Percentiles rank a stretch among this genome's conserved stretches.
Conservation (phyloP, 306 rosid species). For the Corylus avellana region DNA sequence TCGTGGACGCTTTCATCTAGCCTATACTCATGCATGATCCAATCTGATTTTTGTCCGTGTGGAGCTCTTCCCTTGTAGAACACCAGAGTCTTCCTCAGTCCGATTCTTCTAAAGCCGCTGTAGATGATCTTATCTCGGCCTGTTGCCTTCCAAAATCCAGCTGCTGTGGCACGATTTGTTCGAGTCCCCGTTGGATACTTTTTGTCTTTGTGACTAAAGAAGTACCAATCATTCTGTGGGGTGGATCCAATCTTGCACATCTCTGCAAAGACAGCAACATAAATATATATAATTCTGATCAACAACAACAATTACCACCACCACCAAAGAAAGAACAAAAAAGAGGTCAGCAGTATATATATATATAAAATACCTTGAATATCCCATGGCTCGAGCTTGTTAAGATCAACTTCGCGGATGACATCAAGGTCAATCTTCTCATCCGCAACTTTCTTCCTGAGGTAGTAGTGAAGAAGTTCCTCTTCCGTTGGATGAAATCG, state of each 20-base stretch:
- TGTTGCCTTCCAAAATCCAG: slow-evolving; percentile 68
- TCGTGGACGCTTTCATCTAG: slow-evolving; percentile 47
- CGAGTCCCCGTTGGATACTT: slow-evolving; percentile 66
- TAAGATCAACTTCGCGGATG: slow-evolving; percentile 60
- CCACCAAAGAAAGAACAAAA: not conserved
- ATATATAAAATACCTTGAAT: slow-evolving; percentile 45
- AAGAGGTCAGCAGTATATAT: not conserved
- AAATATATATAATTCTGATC: not conserved
- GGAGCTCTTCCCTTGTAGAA: slow-evolving; percentile 69
- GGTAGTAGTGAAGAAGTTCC: slow-evolving; percentile 64
- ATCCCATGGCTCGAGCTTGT: slow-evolving; percentile 72
- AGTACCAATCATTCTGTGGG: slow-evolving; percentile 67
- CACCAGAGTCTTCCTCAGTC: slow-evolving; percentile 59
- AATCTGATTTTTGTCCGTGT: slow-evolving; percentile 61
- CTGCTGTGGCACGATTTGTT: slow-evolving; percentile 59
- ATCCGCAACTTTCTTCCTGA: slow-evolving; percentile 54
- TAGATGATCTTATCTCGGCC: slow-evolving; percentile 62
- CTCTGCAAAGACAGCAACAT: slow-evolving; percentile 26
- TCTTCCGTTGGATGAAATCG: slow-evolving; percentile 65
- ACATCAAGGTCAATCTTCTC: slow-evolving; percentile 64
- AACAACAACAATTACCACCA: not conserved
- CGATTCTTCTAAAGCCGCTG: slow-evolving; percentile 46
- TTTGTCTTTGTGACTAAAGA: slow-evolving; percentile 64
- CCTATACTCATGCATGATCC: slow-evolving; percentile 70
- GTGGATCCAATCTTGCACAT: slow-evolving; percentile 64